Evolutionary conservation across 2,329 filamentous ascomycete genomes (phyloP), one percentile per base, ranked within the genome.

Genomic region (Colletotrichum sansevieriae): DNA sequence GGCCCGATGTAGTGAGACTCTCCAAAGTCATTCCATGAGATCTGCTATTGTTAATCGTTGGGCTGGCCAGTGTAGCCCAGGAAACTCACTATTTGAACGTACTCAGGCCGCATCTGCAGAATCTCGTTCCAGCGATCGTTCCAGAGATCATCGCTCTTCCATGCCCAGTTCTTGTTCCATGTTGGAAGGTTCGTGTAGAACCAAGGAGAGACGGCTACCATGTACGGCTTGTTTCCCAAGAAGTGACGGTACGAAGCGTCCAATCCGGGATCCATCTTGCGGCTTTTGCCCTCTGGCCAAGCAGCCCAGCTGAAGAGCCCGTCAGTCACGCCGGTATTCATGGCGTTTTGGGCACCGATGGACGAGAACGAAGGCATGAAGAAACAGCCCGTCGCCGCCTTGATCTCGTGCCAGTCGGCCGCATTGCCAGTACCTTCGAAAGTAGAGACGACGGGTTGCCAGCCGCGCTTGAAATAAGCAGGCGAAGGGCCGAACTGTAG

Each of bases 121-220:
- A 89, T 61, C 83, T 81, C 73, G 15, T 83, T 77, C 88, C 88
- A 90, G 13, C 88, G 84, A 58, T 87, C 79, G 70, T 82, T 84
- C 88, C 89, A 91, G 10, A 90, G 76, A 63, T 84, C 80, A 71
- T 90, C 88, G 13, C 87, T 85, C 29, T 83, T 82, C 81, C 86
- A 91, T 4, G 89, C 79, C 88, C 88, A 91, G 74, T 89, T 88
- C 77, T 90, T 90, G 49, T 79, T 76, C 73, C 83, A 90, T 8
- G 80, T 78, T 0, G 85, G 83, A 4, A 90, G 78, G 64, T 88
- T 85, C 44, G 88, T 89, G 76, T 84, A 89, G 75, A 88, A 89
- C 86, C 85, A 88, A 0, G 87, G 86, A 0, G 84, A 84, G 11
- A 87, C 82, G 1, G 84, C 81, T 82, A 87, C 86, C 83, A 88